Evolutionary conservation across 2,329 filamentous ascomycete genomes (phyloP), one percentile per base, ranked within the genome.

Genomic region (Hirsutella minnesotensis): DNA sequence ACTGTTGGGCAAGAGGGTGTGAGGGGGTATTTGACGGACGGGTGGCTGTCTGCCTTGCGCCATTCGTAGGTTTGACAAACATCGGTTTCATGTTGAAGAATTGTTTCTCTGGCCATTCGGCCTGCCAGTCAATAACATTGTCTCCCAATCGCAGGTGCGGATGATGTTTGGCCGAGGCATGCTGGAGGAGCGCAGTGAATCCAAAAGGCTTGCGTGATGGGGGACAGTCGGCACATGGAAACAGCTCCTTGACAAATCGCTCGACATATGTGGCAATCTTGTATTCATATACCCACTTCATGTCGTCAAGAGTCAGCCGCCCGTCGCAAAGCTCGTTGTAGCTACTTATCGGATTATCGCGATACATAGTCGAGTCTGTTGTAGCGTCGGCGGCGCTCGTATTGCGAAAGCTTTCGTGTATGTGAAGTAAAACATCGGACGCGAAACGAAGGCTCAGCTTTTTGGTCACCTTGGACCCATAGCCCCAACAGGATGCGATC

Each of bases 141-240:
- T 76, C 86, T 39, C 83, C 85, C 44, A 73, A 60, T 57, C 82
- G 87, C 44, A 90, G 76, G 13, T 68, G 62, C 44, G 60, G 77
- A 36, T 84, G 88, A 56, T 92, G 86, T 58, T 90, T 92, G 34
- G 84, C 83, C 44, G 83, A 84, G 56, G 81, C 90, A 59, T 94
- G 86, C 56, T 92, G 86, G 38, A 90, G 75, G 22, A 90, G 77
- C 9, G 80, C 80, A 60, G 90, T 83, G 49, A 92, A 84, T 0
- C 79, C 80, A 52, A 85, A 90, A 44, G 73, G 74, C 57, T 84
- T 87, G 38, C 67, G 63, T 50, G 73, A 77, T 40, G 68, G 68
- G 39, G 80, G 75, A 57, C 83, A 88, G 24, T 69, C 74, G 51
- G 77, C 79, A 64, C 86, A 92, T 44, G 84, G 70, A 58, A 92